Evolutionary conservation across 768 basidiomycete genomes (phyloP).

Genomic region (Pholiota molesta): DNA sequence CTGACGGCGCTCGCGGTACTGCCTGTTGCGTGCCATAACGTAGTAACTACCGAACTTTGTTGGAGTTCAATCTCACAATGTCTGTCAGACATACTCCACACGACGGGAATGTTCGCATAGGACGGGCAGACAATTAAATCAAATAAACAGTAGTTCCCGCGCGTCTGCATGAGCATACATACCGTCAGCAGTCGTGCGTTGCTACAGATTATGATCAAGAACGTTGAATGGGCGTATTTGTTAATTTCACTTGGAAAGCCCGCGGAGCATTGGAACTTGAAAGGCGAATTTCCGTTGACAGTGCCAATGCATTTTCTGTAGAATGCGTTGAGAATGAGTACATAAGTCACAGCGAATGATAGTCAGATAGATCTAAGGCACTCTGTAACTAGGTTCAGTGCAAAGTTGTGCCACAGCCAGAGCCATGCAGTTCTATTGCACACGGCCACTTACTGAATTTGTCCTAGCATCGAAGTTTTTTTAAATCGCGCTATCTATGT

Average conservation of each 20-base stretch:
- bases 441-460: background rate
- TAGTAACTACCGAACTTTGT: background rate
- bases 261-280: too few relatives aligned
- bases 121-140: background rate
- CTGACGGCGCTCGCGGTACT: background rate
- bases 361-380: too few relatives aligned
- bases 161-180: background rate
- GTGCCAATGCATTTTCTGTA: too few relatives aligned
- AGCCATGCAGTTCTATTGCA: background rate
- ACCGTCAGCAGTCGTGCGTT: background rate
- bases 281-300: too few relatives aligned
- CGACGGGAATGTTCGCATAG: background rate
- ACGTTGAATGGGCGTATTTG: too few relatives aligned
- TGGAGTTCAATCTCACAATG: background rate
- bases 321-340: too few relatives aligned
- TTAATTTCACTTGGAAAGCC: too few relatives aligned
- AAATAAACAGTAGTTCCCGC: background rate
- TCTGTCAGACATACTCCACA: background rate
- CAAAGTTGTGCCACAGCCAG: background rate
- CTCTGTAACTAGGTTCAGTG: too few relatives aligned
- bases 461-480: background rate
- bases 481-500: background rate
- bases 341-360: too few relatives aligned
- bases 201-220: background rate
- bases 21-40: background rate